Base-by-base conservation (phyloP, 371 early-diverging fungal genomes). In the Encephalitozoon romaleae region DNA sequence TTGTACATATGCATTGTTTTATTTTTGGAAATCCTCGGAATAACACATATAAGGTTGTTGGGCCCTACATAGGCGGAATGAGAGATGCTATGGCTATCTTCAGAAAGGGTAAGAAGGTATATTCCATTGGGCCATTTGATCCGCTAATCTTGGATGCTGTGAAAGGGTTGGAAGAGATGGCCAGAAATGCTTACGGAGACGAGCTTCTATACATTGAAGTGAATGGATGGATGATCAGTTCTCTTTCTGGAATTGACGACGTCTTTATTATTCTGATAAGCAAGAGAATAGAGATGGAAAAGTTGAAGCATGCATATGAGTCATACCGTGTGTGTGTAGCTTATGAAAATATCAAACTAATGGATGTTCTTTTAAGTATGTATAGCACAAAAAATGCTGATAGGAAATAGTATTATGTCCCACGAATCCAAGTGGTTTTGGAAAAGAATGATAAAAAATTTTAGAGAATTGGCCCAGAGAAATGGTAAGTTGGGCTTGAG, bases 401-500 rank as follows among this genome's bases (percentile, higher is more conserved):
- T 12, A 9, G 5, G 5, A 18, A 11, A 30, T 59, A 54, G 18
- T 34, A 1, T 5, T 42, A 9, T 42, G 15, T 42, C 6, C 6
- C 3, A 42, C 12, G 3, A 42, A 1, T 42, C 2, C 43, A 8
- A 42, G 11, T 42, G 43, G 9, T 11, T 15, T 42, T 42, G 9
- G 12, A 42, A 42, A 42, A 42, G 43, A 9, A 2, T 47, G 18
- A 47, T 47, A 47, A 47, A 47, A 47, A 47, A 18, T 67, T 67
- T 67, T 49, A 43, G 47, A 9, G 2, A 30, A 51, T 70, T 2
- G 38, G 26, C 42, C 70, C 70, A 52, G 21, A 26, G 43, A 72
- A 72, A 72, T 72, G 72, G 64, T 72, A 72, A 55, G 72, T 63
- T 12, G 49, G 63, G 2, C 28, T 23, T 23, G n/a, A 30, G 11